A percentile compares a stretch with the other conserved stretches of the same genome.
Conservation (phyloP, 495 filamentous ascomycete genomes). For the Penicillium salamii region DNA sequence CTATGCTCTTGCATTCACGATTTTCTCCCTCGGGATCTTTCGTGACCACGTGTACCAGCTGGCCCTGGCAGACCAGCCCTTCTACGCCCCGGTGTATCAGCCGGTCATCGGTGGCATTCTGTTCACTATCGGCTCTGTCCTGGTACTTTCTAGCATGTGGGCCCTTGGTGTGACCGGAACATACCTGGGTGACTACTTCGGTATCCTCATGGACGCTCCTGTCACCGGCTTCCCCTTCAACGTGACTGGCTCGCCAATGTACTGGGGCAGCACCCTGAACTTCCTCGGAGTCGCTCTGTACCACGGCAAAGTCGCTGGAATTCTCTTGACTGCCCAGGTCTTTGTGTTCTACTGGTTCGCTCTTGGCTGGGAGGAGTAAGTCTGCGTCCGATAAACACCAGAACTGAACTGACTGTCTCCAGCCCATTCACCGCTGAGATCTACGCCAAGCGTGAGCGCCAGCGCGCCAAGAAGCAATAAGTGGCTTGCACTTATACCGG, state of each 20-base stretch:
- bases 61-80: slow-evolving; percentile 40
- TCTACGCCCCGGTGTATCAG: slow-evolving; percentile 57
- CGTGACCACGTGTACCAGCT: slow-evolving; percentile 67
- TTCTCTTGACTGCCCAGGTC: slow-evolving; percentile 73
- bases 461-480: slow-evolving; percentile 45
- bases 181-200: slow-evolving; percentile 97
- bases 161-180: slow-evolving; percentile 94
- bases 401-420: slow-evolving; percentile 18
- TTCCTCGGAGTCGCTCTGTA: slow-evolving; percentile 88
- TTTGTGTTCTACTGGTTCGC: slow-evolving; percentile 78
- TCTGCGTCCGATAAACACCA: slow-evolving; percentile 3
- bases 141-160: slow-evolving; percentile 87
- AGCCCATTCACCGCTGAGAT: slow-evolving; percentile 93
- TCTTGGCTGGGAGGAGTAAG: slow-evolving; percentile 83
- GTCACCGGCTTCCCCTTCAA: slow-evolving; percentile 97
- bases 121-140: slow-evolving; percentile 71
- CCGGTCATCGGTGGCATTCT: slow-evolving; percentile 70
- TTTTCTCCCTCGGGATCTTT: slow-evolving; percentile 87
- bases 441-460: slow-evolving; percentile 76
- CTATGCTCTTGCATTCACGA: slow-evolving; percentile 83
- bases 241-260: slow-evolving; percentile 90
- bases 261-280: slow-evolving; percentile 87
- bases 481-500: slow-evolving; percentile 11
- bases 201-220: slow-evolving; percentile 92
- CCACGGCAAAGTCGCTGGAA: slow-evolving; percentile 84